Conservation (phyloP, 179 eudicot species). For the Carnegiea gigantea region DNA sequence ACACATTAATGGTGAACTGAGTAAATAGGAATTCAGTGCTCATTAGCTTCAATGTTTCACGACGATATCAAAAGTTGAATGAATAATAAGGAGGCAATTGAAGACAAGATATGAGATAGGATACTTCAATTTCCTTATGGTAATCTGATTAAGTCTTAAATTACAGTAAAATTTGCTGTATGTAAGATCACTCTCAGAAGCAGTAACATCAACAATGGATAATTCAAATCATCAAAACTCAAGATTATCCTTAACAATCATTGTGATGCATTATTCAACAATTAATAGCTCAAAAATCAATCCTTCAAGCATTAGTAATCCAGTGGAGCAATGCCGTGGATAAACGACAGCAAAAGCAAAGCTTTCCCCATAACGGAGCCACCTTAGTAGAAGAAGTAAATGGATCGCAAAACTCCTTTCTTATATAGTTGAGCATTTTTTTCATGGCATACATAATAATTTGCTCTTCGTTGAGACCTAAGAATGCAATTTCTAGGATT, state of each 20-base stretch:
- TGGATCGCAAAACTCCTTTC: background rate
- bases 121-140: too few relatives aligned
- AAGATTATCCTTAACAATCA: too few relatives aligned
- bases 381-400: background rate
- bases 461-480: background rate
- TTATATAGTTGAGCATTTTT: background rate
- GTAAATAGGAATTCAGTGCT: too few relatives aligned
- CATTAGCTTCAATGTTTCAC: too few relatives aligned
- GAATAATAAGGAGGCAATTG: too few relatives aligned
- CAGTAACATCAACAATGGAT: background rate
- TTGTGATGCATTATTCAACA: too few relatives aligned
- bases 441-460: background rate
- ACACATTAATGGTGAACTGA: too few relatives aligned
- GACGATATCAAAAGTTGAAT: too few relatives aligned
- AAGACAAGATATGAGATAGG: too few relatives aligned
- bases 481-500: background rate
- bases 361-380: background rate
- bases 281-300: background rate
- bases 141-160: background rate
- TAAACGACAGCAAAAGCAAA: background rate
- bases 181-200: background rate
- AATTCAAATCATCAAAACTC: too few relatives aligned
- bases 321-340: background rate
- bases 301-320: background rate
- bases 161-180: background rate